Conservation (phyloP, 805 yeast genomes). For the Dipodascus albidus region DNA sequence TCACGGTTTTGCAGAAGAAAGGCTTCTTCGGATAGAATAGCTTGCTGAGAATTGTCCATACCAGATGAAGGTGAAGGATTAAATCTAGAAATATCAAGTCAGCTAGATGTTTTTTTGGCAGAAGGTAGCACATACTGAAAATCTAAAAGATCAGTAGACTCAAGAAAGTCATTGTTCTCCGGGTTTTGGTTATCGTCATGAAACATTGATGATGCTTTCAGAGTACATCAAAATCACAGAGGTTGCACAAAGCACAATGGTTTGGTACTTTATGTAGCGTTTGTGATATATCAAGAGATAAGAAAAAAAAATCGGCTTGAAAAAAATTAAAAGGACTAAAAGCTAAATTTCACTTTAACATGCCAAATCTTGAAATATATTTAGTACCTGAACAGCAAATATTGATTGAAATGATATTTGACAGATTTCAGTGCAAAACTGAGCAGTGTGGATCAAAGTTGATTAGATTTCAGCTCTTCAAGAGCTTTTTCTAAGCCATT, state of each 20-base stretch:
- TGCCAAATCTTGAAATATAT: too few species aligned
- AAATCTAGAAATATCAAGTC: not conserved
- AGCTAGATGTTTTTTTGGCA: not conserved
- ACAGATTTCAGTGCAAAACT: too few species aligned
- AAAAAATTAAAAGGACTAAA: too few species aligned
- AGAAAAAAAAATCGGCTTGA: too few species aligned
- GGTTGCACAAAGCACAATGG: too few species aligned
- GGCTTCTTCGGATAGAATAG: constrained; percentile 1
- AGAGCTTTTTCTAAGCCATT: not conserved
- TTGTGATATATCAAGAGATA: too few species aligned
- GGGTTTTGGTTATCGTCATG: not conserved
- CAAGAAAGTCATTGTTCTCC: not conserved
- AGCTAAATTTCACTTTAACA: too few species aligned
- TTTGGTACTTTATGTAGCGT: too few species aligned
- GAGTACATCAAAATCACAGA: not conserved
- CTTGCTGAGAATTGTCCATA: constrained; percentile 2
- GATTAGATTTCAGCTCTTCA: not conserved
- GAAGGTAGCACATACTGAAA: not conserved
- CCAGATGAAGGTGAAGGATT: not conserved
- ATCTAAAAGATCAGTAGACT: not conserved
- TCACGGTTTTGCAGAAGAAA: not conserved
- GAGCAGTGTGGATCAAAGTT: not conserved
- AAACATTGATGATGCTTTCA: too few species aligned
- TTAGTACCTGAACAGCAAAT: too few species aligned
- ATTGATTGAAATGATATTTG: too few species aligned